Conservation (phyloP, 257 asterid genomes). For the Ophiorrhiza pumila region DNA sequence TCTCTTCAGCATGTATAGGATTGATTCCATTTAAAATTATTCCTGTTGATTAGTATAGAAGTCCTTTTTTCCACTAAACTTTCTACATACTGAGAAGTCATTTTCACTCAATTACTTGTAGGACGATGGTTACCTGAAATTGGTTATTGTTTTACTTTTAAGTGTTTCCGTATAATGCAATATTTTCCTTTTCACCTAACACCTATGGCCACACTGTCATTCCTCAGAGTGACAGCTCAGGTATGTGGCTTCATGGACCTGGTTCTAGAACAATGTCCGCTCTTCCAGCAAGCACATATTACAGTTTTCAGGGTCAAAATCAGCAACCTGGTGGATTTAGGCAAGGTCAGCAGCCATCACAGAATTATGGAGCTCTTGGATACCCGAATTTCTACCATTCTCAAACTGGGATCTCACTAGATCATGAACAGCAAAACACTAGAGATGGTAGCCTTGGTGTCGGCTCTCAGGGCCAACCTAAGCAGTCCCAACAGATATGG, state of each 20-base stretch:
- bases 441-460: constrained; percentile 59
- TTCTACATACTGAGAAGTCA: neutral
- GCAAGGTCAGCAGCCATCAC: constrained; percentile 85
- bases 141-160: neutral
- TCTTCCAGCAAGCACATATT: constrained; percentile 58
- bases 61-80: neutral
- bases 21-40: neutral
- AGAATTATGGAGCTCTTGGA: constrained; percentile 60
- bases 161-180: too few species aligned
- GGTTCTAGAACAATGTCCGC: constrained; percentile 71
- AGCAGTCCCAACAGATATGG: constrained; percentile 80
- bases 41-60: neutral
- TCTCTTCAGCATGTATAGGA: constrained; percentile 87
- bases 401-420: constrained; percentile 57
- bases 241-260: constrained; percentile 76
- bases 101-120: neutral
- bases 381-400: constrained; percentile 78
- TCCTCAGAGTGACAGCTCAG: constrained; percentile 64
- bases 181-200: too few species aligned
- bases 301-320: constrained; percentile 57
- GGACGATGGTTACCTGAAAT: neutral
- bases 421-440: constrained; percentile 51
- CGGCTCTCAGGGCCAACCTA: constrained; percentile 71
- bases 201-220: neutral
- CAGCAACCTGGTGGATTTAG: constrained; percentile 70